Base-by-base conservation (phyloP, 768 basidiomycete genomes). In the Pleurotus pulmonarius region DNA sequence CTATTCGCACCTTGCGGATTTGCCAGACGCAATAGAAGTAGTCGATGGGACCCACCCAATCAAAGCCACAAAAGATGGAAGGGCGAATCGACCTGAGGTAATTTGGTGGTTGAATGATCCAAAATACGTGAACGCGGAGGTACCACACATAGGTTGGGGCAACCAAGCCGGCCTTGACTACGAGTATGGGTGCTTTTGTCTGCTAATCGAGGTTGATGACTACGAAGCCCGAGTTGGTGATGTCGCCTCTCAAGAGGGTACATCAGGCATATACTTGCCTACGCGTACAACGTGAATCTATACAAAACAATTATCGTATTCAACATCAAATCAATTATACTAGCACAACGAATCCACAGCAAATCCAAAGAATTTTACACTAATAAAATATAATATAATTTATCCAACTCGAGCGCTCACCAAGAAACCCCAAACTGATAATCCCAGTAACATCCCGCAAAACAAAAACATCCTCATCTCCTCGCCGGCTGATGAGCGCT, bases 401-500 rank as follows among this genome's bases (percentile, higher is more conserved):
- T 34, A 34, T 34, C 41, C 41, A 44, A 16, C n/a, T 15, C n/a
- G 41, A 11, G 51, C 38, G 22, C 44, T 47, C 5, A 56, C 67
- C 63, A 54, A 60, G 57, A 58, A 81, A 75, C 24, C 78, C 83
- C 77, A 81, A 82, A 25, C 72, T 65, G 83, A 81, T 57, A 85
- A 68, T 48, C 71, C 65, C 15, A 82, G 71, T 56, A 86, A 61
- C 59, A 80, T 63, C 46, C 72, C 65, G 60, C 80, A 84, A 61
- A 84, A 82, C 46, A 80, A 20, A 38, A 85, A 74, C 76, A 86
- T 73, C 59, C 85, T 74, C 66, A 81, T 76, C 68, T 90, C 88
- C 64, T 89, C 85, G 5, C 88, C 88, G 20, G 88, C 87, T 1
- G 78, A 68, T 16, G 82, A 83, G 58, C 67, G 74, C 68, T 89